phyloP scores from a whole-genome alignment of 1,139 yeast genomes.

The Yamadazyma triangularis region DNA sequence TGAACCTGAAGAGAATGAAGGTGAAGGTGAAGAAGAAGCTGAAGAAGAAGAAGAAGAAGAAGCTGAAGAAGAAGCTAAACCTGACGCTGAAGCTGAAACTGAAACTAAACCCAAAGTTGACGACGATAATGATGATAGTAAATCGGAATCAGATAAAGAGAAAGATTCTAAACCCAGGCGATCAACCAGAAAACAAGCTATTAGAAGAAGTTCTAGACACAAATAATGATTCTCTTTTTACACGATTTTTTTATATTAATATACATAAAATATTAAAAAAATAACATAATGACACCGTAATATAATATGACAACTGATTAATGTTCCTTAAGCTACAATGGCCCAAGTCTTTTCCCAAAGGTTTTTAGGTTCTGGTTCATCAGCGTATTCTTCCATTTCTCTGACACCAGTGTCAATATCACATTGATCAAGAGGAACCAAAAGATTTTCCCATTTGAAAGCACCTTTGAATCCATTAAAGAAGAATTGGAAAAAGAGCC shows the following conservation, averaged over 20 bases:
- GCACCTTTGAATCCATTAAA: slow-evolving; percentile 38
- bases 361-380: slow-evolving; percentile 46
- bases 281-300: no score
- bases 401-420: slow-evolving; percentile 62
- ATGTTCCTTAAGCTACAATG: slow-evolving; percentile 3
- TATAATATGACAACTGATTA: no score
- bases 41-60: slow-evolving; percentile 1
- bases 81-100: slow-evolving; percentile 3
- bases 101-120: slow-evolving; percentile 7
- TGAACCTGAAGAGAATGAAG: slow-evolving; percentile 3
- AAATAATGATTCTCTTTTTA: no score
- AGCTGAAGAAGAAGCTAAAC: slow-evolving; percentile 1
- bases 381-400: slow-evolving; percentile 51
- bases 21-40: slow-evolving; percentile 2
- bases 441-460: slow-evolving; percentile 26
- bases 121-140: slow-evolving; percentile 3
- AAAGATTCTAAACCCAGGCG: slow-evolving; percentile 13
- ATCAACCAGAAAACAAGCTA: slow-evolving; percentile 17
- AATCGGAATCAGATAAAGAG: not conserved
- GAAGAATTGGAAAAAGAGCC: slow-evolving; percentile 48
- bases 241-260: no score
- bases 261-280: no score
- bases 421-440: slow-evolving; percentile 48
- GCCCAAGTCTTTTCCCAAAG: slow-evolving; percentile 55
- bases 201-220: slow-evolving; percentile 20